Evolutionary conservation across 306 rosid genomes (phyloP), one percentile per base, ranked within the genome.

Genomic region (Cyamopsis tetragonoloba): DNA sequence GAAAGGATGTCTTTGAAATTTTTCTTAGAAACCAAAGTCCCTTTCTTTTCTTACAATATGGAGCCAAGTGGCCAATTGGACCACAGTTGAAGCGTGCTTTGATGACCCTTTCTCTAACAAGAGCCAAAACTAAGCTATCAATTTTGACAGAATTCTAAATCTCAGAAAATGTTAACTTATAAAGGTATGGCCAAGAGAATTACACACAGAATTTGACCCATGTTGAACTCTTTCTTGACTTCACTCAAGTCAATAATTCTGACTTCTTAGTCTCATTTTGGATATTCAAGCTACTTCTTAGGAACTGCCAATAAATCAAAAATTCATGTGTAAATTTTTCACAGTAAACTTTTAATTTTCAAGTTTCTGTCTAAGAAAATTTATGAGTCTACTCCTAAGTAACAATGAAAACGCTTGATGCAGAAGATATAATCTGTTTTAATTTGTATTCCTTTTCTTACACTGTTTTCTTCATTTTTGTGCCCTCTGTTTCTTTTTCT

Each of bases 21-120:
- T 49, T 57, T 49, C 4, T n/a, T 2, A 24, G 63, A 24, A 37
- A 37, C 39, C 39, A 38, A 41, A 38, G 24, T 14, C 32, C 5
- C 22, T 42, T 55, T 42, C 7, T 69, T n/a, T 6, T 54, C 53
- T 5, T 4, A 38, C 24, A 4, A 24, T 38, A 11, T 8, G 54
- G 54, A 6, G 66, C 66, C 56, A 27, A 35, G 46, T 69, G 22
- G 17, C 56, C 56, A 19, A 41, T 30, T 39, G 39, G 74, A 28
- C 27, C 55, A 15, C 18, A 3, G 55, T 47, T 27, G 42, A 9
- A 18, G 12, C 26, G 28, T 35, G 56, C 31, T 30, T 32, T 49
- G 8, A 47, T 18, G 73, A 51, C 63, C 50, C 31, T 3, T 28
- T 39, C 74, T 32, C 51, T 39, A 39, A 26, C 9, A 13, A 38